Conservation (phyloP, 129 eudicot genomes). For the sunflower (Helianthus annuus) region DNA sequence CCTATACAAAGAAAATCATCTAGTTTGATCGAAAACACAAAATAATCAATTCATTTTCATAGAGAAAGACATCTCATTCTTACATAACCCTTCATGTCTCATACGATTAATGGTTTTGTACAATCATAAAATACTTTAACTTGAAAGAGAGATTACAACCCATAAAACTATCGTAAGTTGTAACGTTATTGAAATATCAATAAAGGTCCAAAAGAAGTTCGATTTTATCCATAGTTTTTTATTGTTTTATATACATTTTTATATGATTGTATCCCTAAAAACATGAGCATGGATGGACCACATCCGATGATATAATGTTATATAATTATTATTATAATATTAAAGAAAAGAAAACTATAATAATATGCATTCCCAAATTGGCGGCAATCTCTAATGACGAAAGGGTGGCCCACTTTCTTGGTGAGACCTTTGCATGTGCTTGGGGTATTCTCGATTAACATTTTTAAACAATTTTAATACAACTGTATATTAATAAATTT, state of each 20-base stretch:
- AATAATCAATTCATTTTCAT: too few relatives aligned
- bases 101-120: too few relatives aligned
- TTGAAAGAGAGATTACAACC: too few relatives aligned
- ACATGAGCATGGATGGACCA: slow-evolving; percentile 65
- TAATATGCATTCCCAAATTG: slow-evolving; percentile 55
- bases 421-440: slow-evolving; percentile 50
- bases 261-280: slow-evolving; percentile 20
- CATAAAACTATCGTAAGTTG: too few relatives aligned
- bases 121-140: too few relatives aligned
- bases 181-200: not conserved
- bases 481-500: slow-evolving; percentile 8
- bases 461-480: slow-evolving; percentile 6
- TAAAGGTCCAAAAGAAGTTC: not conserved
- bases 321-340: slow-evolving; percentile 23
- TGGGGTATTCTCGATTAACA: slow-evolving; percentile 37
- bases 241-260: not conserved
- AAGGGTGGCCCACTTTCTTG: slow-evolving; percentile 46
- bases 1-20: too few relatives aligned
- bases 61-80: too few relatives aligned
- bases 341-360: slow-evolving; percentile 20
- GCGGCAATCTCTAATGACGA: slow-evolving; percentile 58
- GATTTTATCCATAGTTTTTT: not conserved
- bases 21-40: too few relatives aligned
- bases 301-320: slow-evolving; percentile 33
- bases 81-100: too few relatives aligned